Evolutionary conservation across 352 stramenopile species (phyloP).

Genomic region (Thalassiosira allenii): DNA sequence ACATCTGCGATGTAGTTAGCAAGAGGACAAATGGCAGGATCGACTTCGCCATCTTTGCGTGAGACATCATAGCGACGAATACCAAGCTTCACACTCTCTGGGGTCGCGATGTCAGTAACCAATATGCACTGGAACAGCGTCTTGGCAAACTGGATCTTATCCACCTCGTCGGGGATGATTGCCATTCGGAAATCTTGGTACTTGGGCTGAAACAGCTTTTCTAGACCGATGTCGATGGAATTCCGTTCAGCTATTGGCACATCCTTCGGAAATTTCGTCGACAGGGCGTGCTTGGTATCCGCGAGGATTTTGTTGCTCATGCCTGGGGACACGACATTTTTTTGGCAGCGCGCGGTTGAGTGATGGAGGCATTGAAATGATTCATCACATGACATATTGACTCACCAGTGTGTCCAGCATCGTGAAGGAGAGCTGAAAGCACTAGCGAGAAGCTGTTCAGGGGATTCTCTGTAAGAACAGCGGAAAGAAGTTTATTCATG

Average conservation of each 20-base stretch:
- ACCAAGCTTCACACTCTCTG: slow-evolving; percentile 36
- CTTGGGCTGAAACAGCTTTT: slow-evolving; percentile 36
- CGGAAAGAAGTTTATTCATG: slow-evolving; percentile 46
- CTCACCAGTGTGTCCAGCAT: slow-evolving; percentile 47
- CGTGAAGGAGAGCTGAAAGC: slow-evolving; percentile 52
- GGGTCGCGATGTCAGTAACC: slow-evolving; percentile 44
- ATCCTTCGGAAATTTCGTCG: slow-evolving; percentile 13
- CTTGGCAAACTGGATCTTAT: slow-evolving; percentile 41
- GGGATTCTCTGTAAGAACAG: slow-evolving; percentile 5
- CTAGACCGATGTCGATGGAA: slow-evolving; percentile 41
- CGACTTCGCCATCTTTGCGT: not conserved
- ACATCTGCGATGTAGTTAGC: slow-evolving; percentile 24
- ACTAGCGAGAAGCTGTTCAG: slow-evolving; percentile 45
- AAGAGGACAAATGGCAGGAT: slow-evolving; percentile 39
- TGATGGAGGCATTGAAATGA: no score
- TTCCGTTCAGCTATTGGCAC: slow-evolving; percentile 36
- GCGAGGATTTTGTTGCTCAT: slow-evolving; percentile 37
- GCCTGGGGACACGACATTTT: not conserved
- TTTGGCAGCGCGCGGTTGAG: no score
- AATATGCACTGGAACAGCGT: slow-evolving; percentile 42
- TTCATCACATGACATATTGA: no score
- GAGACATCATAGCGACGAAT: slow-evolving; percentile 33
- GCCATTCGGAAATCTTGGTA: slow-evolving; percentile 16
- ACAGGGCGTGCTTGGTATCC: slow-evolving; percentile 20
- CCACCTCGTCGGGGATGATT: slow-evolving; percentile 28